Evolutionary conservation across 1,284 basidiomycete species (phyloP).

Genomic region (Bondarzewia mesenterica): DNA sequence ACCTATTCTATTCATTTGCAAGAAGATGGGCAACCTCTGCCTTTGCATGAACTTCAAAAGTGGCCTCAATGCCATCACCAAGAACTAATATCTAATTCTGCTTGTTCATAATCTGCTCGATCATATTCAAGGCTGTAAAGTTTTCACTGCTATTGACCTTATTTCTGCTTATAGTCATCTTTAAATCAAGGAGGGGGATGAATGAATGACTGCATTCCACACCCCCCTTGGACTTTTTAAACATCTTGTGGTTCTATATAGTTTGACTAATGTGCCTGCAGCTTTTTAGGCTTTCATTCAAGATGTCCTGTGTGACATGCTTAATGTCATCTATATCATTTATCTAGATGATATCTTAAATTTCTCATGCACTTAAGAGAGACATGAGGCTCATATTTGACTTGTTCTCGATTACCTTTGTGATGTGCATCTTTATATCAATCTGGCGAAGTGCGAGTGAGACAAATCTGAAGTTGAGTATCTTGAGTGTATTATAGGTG

Average conservation of each 20-base stretch:
- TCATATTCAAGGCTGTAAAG: too few species aligned
- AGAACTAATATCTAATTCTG: background rate
- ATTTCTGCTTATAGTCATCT: too few species aligned
- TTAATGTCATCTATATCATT: background rate
- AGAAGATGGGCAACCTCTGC: too few species aligned
- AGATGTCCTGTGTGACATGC: background rate
- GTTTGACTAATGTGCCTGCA: background rate
- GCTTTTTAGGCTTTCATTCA: background rate
- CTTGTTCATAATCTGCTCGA: background rate
- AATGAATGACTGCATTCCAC: too few species aligned
- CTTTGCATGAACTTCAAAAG: too few species aligned
- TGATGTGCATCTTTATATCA: background rate
- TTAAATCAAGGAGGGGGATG: too few species aligned
- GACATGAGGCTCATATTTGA: background rate
- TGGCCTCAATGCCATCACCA: too few species aligned
- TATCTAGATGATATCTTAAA: background rate
- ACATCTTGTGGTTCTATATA: constrained; percentile 14
- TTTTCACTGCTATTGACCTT: too few species aligned
- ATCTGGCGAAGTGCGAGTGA: background rate
- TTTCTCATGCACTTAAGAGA: background rate
- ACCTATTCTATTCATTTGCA: too few species aligned
- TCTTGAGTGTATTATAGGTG: background rate
- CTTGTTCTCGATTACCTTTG: background rate
- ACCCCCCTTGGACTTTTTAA: too few species aligned
- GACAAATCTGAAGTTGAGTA: background rate